A percentile compares a stretch with the other conserved stretches of the same genome.
Conservation (phyloP, 768 basidiomycete species). For the Leccinellum rugosiceps region DNA sequence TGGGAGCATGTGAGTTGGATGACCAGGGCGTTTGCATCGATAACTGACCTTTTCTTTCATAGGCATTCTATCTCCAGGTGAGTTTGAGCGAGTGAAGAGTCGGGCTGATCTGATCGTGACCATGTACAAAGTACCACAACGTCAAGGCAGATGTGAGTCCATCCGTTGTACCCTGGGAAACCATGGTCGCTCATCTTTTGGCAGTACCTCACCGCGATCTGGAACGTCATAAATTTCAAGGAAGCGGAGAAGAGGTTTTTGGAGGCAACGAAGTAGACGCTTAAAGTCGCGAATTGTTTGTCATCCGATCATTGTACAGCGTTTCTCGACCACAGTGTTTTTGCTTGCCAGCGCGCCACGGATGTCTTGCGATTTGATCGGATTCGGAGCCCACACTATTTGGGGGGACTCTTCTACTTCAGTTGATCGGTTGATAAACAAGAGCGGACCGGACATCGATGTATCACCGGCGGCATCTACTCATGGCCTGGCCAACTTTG, state of each 20-base stretch:
- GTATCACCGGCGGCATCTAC: not conserved
- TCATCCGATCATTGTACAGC: conserved; percentile 8
- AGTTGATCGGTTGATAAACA: not conserved
- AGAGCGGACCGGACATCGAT: not conserved
- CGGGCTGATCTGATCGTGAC: conserved; percentile 10
- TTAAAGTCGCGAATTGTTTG: not conserved
- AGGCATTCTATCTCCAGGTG: conserved; percentile 64
- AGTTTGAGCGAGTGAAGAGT: not conserved
- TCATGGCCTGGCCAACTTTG: not conserved
- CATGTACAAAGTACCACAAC: conserved; percentile 69
- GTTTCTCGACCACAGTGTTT: not conserved
- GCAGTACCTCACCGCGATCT: conserved; percentile 92
- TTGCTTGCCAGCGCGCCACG: not conserved
- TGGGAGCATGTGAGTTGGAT: conserved; percentile 78
- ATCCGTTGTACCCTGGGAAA: not conserved
- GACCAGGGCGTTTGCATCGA: conserved; percentile 6
- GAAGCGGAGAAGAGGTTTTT: conserved; percentile 70
- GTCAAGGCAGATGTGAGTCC: conserved; percentile 87
- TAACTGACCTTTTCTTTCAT: conserved; percentile 4
- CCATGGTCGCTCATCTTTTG: conserved; percentile 3
- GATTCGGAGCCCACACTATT: not conserved
- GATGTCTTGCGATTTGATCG: not conserved
- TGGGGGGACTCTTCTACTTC: not conserved
- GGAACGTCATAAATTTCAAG: conserved; percentile 95
- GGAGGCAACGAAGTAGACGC: conserved; percentile 35